Conservation (phyloP, 176 grass and related monocot genomes). For the Urochloa ruziziensis region DNA sequence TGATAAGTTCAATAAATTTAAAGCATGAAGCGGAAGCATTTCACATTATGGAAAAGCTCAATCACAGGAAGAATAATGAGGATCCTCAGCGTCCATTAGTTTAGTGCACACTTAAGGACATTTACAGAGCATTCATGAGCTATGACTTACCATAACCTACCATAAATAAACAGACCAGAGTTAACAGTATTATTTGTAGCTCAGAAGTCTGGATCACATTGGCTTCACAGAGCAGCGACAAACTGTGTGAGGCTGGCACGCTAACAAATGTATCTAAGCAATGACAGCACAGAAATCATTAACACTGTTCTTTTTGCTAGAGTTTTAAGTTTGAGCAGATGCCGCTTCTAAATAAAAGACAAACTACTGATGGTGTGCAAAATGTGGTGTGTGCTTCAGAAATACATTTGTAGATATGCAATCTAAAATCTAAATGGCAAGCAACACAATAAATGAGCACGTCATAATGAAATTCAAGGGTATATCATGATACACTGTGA, state of each 20-base stretch:
- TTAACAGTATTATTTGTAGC: not conserved
- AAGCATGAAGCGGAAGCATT: not conserved
- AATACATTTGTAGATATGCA: not conserved
- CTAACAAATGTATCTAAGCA: no score
- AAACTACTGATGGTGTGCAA: not conserved
- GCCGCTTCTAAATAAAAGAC: not conserved
- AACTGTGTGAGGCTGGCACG: no score
- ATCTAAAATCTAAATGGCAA: not conserved
- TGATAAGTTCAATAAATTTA: not conserved
- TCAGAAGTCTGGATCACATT: not conserved
- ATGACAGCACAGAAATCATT: not conserved
- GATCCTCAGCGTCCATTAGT: not conserved
- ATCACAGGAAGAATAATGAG: not conserved
- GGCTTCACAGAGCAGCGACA: no score
- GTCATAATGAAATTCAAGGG: no score
- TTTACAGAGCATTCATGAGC: not conserved
- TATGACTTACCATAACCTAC: not conserved
- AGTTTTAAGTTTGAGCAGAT: not conserved
- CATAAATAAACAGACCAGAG: no score
- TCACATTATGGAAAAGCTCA: not conserved
- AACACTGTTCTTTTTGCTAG: no score
- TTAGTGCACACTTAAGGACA: not conserved
- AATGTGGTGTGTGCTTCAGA: not conserved
- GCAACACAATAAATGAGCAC: no score
- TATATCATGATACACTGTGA: not conserved